Percentiles rank a stretch among this genome's conserved stretches.
phyloP scores from a whole-genome alignment of 2,329 filamentous ascomycete genomes.

The Diaporthe sp. region DNA sequence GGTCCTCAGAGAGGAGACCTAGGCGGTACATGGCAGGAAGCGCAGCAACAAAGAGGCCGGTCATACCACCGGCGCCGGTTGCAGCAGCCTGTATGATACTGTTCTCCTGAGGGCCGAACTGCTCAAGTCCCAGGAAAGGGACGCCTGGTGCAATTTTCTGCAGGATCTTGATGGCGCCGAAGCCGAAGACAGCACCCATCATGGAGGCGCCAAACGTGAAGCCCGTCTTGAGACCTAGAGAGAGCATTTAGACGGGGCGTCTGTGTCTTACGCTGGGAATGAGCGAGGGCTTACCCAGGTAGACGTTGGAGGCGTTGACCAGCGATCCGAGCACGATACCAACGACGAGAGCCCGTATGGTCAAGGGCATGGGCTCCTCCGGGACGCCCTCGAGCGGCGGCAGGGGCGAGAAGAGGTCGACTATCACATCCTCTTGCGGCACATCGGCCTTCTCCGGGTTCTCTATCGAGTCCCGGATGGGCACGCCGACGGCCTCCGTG shows the following conservation, averaged over 20 bases:
- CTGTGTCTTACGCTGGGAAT: not conserved
- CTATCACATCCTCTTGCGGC: constrained; percentile 21
- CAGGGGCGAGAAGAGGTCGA: constrained; percentile 39
- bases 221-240: constrained; percentile 53
- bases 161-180: constrained; percentile 62
- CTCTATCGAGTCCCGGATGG: constrained; percentile 4
- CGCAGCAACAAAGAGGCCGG: constrained; percentile 65
- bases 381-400: constrained; percentile 40
- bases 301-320: constrained; percentile 63
- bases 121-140: constrained; percentile 61
- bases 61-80: constrained; percentile 64
- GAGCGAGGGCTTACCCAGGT: constrained; percentile 50
- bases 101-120: constrained; percentile 68
- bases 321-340: constrained; percentile 58
- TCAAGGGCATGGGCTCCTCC: constrained; percentile 54
- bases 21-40: constrained; percentile 67
- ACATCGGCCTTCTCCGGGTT: constrained; percentile 10
- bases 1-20: constrained; percentile 51
- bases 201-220: constrained; percentile 56
- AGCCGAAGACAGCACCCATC: constrained; percentile 64
- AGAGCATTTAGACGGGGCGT: not conserved
- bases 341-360: constrained; percentile 56
- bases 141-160: constrained; percentile 50
- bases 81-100: constrained; percentile 65
- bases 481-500: not conserved